These are phyloP conservation scores for Pyracantha coccinea DNA, from an alignment of 331 rosid species.

Conservation along the genomic window DNA sequence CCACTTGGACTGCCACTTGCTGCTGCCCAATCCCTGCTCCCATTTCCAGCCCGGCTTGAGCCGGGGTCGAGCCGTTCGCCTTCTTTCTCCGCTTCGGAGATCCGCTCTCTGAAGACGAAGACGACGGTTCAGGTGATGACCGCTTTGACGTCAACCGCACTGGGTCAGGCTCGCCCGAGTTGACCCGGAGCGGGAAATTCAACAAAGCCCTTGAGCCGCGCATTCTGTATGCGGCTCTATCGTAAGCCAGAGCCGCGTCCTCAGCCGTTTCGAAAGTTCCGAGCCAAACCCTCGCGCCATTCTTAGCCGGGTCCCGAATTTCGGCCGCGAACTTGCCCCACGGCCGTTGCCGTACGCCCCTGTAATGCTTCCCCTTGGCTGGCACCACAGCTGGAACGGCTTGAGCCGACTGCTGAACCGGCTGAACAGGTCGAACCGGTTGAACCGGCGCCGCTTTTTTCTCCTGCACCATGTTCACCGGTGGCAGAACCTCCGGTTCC, in stretches of 20 bases:
- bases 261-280: slow-evolving; percentile 49
- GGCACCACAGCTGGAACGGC: slow-evolving; percentile 11
- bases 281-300: slow-evolving; percentile 45
- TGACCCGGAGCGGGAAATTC: slow-evolving; percentile 38
- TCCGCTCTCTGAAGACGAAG: slow-evolving; percentile 15
- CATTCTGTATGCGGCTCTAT: slow-evolving; percentile 41
- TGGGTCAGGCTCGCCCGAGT: slow-evolving; percentile 48
- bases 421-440: not conserved
- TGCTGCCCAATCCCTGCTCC: slow-evolving; percentile 10
- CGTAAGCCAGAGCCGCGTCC: slow-evolving; percentile 47
- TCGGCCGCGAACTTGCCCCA: slow-evolving; percentile 53
- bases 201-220: slow-evolving; percentile 38
- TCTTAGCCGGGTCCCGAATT: slow-evolving; percentile 46
- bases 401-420: not conserved
- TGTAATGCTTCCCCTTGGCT: slow-evolving; percentile 34
- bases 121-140: slow-evolving; percentile 20
- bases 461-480: not conserved
- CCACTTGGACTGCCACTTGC: slow-evolving; percentile 19
- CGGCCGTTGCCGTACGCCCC: slow-evolving; percentile 48
- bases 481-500: slow-evolving; percentile 9
- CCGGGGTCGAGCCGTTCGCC: not conserved
- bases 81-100: slow-evolving; percentile 19
- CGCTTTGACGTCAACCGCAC: slow-evolving; percentile 36
- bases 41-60: not conserved
- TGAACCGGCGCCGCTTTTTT: not conserved